These are phyloP conservation scores for Eragrostis tef DNA, from an alignment of 202 grass and related monocot genomes.

Conservation along the genomic window DNA sequence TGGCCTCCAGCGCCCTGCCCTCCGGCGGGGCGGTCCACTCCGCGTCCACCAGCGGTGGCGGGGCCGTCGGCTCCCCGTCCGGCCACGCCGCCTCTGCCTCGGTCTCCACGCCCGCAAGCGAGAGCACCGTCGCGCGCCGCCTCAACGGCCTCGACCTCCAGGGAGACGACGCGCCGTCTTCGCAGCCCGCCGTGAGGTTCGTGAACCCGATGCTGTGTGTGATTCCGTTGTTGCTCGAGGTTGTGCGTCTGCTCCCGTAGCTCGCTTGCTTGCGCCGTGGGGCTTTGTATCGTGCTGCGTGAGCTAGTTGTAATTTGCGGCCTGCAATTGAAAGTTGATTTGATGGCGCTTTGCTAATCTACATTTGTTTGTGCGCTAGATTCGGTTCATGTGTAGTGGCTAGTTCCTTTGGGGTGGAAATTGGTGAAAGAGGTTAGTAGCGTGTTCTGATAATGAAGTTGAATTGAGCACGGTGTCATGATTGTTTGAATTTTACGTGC, in stretches of 20 bases:
- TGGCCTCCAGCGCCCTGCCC: slow-evolving; percentile 50
- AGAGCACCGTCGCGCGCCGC: slow-evolving; percentile 80
- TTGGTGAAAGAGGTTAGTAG: background rate
- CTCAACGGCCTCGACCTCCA: slow-evolving; percentile 77
- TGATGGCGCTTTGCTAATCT: slow-evolving; percentile 7
- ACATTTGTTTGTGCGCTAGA: slow-evolving; percentile 38
- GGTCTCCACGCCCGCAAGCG: slow-evolving; percentile 70
- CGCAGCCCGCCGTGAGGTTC: slow-evolving; percentile 66
- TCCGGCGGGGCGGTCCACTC: slow-evolving; percentile 62
- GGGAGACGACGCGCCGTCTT: slow-evolving; percentile 68
- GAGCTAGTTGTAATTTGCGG: background rate
- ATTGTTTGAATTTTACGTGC: background rate
- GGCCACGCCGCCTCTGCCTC: slow-evolving; percentile 44
- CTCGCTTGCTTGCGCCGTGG: slow-evolving; percentile 8
- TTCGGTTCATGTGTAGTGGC: slow-evolving; percentile 28
- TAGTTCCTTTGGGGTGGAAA: background rate
- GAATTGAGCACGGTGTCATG: background rate
- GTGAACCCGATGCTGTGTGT: slow-evolving; percentile 14
- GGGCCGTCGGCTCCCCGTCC: slow-evolving; percentile 58
- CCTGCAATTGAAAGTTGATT: slow-evolving; percentile 20
- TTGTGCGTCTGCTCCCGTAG: slow-evolving; percentile 1
- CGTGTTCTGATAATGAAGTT: background rate
- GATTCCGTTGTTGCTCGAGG: slow-evolving; percentile 21
- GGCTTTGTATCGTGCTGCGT: background rate
- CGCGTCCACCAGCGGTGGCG: slow-evolving; percentile 63